Evolutionary conservation across 2,329 filamentous ascomycete genomes (phyloP).

Genomic region (Cercospora beticola): DNA sequence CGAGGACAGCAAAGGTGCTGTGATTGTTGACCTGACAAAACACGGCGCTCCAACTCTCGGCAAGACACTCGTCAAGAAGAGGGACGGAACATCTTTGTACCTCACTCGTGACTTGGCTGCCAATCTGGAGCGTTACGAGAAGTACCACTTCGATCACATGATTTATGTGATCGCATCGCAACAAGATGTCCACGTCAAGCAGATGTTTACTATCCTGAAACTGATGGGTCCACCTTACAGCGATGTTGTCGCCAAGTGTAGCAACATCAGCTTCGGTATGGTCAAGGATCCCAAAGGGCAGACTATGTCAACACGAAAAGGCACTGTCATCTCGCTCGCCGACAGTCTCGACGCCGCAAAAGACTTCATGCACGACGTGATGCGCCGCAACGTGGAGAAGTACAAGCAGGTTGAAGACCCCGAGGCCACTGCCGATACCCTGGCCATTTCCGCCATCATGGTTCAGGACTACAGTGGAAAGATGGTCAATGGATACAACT

Average conservation of each 20-base stretch:
- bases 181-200: conserved; percentile 64
- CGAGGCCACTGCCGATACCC: conserved; percentile 74
- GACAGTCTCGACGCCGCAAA: conserved; percentile 60
- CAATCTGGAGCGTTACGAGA: conserved; percentile 61
- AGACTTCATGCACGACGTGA: conserved; percentile 97
- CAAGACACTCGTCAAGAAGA: conserved; percentile 64
- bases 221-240: conserved; percentile 58
- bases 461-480: conserved; percentile 98
- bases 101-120: conserved; percentile 69
- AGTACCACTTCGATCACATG: conserved; percentile 66
- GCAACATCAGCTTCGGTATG: conserved; percentile 67
- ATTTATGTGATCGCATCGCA: conserved; percentile 66
- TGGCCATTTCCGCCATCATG: conserved; percentile 95
- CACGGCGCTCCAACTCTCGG: conserved; percentile 67
- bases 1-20: conserved; percentile 64
- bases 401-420: conserved; percentile 88
- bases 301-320: conserved; percentile 64
- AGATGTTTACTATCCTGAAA: conserved; percentile 65
- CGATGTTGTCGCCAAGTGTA: conserved; percentile 58
- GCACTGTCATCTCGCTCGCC: conserved; percentile 49
- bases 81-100: conserved; percentile 67
- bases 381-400: conserved; percentile 86
- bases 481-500: conserved; percentile 70
- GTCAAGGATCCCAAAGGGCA: conserved; percentile 49
- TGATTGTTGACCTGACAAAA: conserved; percentile 68